Base-by-base conservation (phyloP, 1,284 basidiomycete genomes). In the Ceratobasidium theobromae region DNA sequence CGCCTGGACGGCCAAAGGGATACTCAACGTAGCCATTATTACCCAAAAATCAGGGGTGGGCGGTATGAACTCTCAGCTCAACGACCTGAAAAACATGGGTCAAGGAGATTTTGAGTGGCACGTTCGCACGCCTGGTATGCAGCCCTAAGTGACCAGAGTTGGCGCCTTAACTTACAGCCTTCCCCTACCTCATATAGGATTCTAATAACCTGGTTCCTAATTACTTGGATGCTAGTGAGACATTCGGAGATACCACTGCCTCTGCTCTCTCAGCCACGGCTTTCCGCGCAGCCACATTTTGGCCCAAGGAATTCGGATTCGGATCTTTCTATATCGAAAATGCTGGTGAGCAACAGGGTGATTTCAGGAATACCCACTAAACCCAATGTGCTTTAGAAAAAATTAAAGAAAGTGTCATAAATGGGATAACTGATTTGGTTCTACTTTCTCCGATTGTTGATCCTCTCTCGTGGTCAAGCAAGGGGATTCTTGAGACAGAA, bases 1-100 rank as follows among this genome's bases (percentile, higher is more conserved):
- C 18, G 55, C 43, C 9, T 58, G 55, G 55, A 43, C 55, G 8
- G 55, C 55, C 23, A 58, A 48, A 30, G 55, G 55, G 14, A 58
- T 58, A n/a, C 41, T 58, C 5, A 46, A 48, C 32, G 55, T 58
- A 9, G 55, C 55, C 16, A 11, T 28, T 14, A 60, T 51, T 21
- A 60, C 40, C 32, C 21, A 49, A 4, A 38, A 35, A 21, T 28
- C 57, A 21, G 8, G 35, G 1, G 9, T 27, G 4, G 40, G 35
- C n/a, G n/a, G n/a, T 27, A 51, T 49, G 45, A 4, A 30, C 30
- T 14, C 30, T 25, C 45, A 60, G 23, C 32, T 60, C 1, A 5
- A 16, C 8, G 46, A 49, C 35, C 18, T 49, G 45, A 49, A 35
- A 27, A 21, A 3, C n/a, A 4, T 49, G 45, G 45, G 32, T 38